Evolutionary conservation across 148 eudicot genomes (phyloP).

Genomic region (Camellia sinensis): DNA sequence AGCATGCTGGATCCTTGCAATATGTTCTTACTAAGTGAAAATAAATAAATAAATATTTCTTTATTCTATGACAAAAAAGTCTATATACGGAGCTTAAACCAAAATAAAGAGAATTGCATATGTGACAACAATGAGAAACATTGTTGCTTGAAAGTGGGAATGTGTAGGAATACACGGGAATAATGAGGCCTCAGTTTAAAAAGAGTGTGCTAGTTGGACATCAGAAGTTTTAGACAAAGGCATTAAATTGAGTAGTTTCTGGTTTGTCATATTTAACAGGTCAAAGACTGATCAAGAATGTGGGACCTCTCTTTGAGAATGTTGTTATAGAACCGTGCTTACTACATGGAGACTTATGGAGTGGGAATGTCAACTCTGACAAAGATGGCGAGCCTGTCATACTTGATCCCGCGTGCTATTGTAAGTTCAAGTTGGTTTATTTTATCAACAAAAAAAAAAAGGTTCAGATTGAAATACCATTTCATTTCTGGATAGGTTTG

Average conservation of each 20-base stretch:
- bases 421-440: slow-evolving; percentile 45
- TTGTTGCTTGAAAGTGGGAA: neutral
- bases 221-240: too few species aligned
- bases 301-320: slow-evolving; percentile 68
- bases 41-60: neutral
- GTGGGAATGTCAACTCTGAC: slow-evolving; percentile 90
- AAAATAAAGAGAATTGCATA: neutral
- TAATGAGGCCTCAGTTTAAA: neutral
- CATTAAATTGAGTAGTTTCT: neutral
- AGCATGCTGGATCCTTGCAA: neutral
- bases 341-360: slow-evolving; percentile 97
- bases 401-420: slow-evolving; percentile 97
- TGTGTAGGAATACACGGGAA: neutral
- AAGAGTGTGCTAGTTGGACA: neutral
- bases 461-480: slow-evolving; percentile 8
- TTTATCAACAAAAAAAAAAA: too few species aligned
- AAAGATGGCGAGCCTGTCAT: slow-evolving; percentile 88
- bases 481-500: neutral
- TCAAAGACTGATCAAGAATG: slow-evolving; percentile 69
- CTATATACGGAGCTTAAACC: neutral
- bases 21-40: neutral
- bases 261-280: slow-evolving; percentile 44
- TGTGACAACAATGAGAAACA: neutral
- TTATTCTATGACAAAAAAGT: neutral
- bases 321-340: slow-evolving; percentile 82